Base-by-base conservation (phyloP, 352 stramenopile species). In the Phytophthora cryptogea region DNA sequence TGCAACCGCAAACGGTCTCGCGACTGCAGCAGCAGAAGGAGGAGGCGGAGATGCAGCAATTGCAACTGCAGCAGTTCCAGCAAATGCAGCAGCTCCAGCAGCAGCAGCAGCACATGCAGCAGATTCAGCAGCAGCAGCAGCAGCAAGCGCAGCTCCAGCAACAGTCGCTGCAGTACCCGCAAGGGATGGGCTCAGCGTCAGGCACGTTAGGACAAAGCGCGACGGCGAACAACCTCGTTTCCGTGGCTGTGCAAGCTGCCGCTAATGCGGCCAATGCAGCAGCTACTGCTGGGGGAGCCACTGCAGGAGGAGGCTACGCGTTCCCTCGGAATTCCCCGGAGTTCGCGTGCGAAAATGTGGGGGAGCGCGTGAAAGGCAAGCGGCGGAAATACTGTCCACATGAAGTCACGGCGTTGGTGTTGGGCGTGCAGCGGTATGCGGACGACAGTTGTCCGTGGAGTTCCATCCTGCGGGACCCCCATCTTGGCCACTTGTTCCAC, bases 401-500 rank as follows among this genome's bases (percentile, higher is more conserved):
- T 37, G 84, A 93, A 74, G 84, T 93, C 8, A 93, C 84, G n/a
- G 84, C 84, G 5, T 47, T 93, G 0, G 79, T 93, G 33, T 66
- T 92, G 11, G 84, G 84, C n/a, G 82, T 93, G 3, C 84, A 93
- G 58, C 82, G 84, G 11, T 93, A 93, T 42, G 84, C 84, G 14
- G 84, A 93, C 54, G 84, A 93, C 48, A 92, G 82, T 67, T 93
- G 84, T 54, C 84, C 84, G 5, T 93, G 84, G 84, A 93, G 84
- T 36, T 90, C 78, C 1, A 93, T 93, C 39, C 63, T 93, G 0
- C 74, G 83, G 11, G 84, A 93, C 36, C 82, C 78, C 13, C 76
- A 90, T 53, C 57, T 93, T 0, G 84, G 84, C 0, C 82, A 86
- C 43, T 66, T 93, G 27, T 93, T 93, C 32, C 84, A 93, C 45